A percentile compares a stretch with the other conserved stretches of the same genome.
Evolutionary conservation across 2,329 filamentous ascomycete species (phyloP).

Genomic region (Tolypocladium album): DNA sequence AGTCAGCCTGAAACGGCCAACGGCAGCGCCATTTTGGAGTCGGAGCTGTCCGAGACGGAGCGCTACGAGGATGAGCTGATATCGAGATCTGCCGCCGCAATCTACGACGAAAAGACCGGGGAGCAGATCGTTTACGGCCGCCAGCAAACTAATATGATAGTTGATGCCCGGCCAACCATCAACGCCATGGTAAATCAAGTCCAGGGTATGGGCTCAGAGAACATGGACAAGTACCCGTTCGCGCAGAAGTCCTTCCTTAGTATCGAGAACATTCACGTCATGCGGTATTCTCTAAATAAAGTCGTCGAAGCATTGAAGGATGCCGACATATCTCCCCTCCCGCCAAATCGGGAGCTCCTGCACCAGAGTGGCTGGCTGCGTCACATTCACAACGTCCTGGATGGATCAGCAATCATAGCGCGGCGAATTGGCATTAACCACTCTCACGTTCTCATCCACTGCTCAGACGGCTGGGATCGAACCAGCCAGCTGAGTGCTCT

Average conservation of each 20-base stretch:
- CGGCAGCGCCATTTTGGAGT: conserved; percentile 22
- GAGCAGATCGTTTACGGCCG: conserved; percentile 72
- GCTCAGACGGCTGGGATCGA: conserved; percentile 96
- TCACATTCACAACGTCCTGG: conserved; percentile 75
- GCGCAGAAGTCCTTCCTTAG: conserved; percentile 85
- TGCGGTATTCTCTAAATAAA: conserved; percentile 81
- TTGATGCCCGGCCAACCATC: conserved; percentile 87
- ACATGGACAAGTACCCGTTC: conserved; percentile 94
- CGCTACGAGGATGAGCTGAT: conserved; percentile 60
- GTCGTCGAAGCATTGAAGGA: conserved; percentile 88
- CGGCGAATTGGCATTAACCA: conserved; percentile 84
- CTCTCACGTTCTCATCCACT: conserved; percentile 92
- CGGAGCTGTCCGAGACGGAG: conserved; percentile 51
- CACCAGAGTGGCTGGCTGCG: conserved; percentile 83
- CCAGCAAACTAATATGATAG: conserved; percentile 87
- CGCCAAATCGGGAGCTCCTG: conserved; percentile 72
- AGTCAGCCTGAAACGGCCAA: conserved; percentile 40
- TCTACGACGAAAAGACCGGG: conserved; percentile 47
- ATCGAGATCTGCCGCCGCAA: conserved; percentile 19
- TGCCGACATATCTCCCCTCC: conserved; percentile 73
- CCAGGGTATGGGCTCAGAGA: conserved; percentile 86
- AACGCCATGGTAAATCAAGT: conserved; percentile 94
- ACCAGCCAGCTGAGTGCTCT: conserved; percentile 90
- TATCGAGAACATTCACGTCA: conserved; percentile 98
- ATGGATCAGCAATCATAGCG: conserved; percentile 76